These are phyloP conservation scores for Tagetes patula DNA, from an alignment of 129 eudicot genomes.

Conservation along the genomic window DNA sequence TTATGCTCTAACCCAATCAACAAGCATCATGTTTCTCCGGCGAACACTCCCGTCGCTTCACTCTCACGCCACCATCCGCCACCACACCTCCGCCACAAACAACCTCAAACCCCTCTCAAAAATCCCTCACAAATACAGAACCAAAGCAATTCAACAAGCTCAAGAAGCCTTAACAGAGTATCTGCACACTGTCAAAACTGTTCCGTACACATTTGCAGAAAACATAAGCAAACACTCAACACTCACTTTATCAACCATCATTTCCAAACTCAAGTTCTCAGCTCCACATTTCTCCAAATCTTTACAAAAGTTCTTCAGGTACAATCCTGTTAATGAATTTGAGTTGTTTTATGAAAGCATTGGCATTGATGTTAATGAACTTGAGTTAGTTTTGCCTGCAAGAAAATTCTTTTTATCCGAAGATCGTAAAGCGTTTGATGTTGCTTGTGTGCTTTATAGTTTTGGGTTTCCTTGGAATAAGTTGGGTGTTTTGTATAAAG, in stretches of 20 bases:
- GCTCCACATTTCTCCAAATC: constrained; percentile 39
- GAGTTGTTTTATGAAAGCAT: constrained; percentile 77
- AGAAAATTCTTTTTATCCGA: constrained; percentile 53
- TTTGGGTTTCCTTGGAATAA: constrained; percentile 84
- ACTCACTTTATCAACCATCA: constrained; percentile 40
- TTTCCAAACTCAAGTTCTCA: constrained; percentile 47
- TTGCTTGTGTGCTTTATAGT: constrained; percentile 54
- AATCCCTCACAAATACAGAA: constrained; percentile 40
- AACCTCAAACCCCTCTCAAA: constrained; percentile 33
- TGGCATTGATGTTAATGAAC: constrained; percentile 48
- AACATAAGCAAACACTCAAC: constrained; percentile 52
- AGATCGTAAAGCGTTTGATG: constrained; percentile 42
- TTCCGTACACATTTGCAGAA: constrained; percentile 57
- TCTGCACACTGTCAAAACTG: constrained; percentile 33
- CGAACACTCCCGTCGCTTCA: constrained; percentile 8
- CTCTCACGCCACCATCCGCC: constrained; percentile 25
- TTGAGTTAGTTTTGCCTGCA: constrained; percentile 39
- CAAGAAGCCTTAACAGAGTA: constrained; percentile 52
- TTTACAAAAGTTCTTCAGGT: constrained; percentile 55
- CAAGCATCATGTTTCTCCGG: constrained; percentile 34
- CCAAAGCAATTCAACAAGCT: constrained; percentile 43
- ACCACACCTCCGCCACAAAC: constrained; percentile 28
- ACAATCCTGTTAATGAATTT: constrained; percentile 79
- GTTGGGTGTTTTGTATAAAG: constrained; percentile 55
- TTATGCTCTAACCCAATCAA: not conserved